Percentiles rank a stretch among this genome's conserved stretches.
Conservation (phyloP, 1,284 basidiomycete genomes). For the Afroboletus lepidellus region DNA sequence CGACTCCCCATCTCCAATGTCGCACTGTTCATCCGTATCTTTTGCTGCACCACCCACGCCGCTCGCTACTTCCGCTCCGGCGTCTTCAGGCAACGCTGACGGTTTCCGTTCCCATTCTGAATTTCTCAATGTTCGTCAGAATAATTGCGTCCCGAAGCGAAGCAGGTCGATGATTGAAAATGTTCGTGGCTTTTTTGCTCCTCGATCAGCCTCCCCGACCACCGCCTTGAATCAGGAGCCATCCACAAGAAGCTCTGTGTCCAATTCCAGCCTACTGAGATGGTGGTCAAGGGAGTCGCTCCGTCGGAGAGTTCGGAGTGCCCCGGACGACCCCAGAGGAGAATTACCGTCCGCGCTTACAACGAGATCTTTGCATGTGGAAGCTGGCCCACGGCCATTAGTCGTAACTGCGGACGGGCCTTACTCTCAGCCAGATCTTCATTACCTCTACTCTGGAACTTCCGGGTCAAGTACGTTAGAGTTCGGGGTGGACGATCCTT, state of each 20-base stretch:
- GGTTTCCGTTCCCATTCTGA: slow-evolving; percentile 31
- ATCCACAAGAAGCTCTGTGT: slow-evolving; percentile 28
- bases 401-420: slow-evolving; percentile 21
- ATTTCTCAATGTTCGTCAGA: slow-evolving; percentile 23
- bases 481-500: slow-evolving; percentile 20
- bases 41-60: slow-evolving; percentile 43
- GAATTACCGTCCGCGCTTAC: slow-evolving; percentile 29
- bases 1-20: slow-evolving; percentile 47
- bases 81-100: slow-evolving; percentile 22
- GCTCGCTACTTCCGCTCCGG: slow-evolving; percentile 22
- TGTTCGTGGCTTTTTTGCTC: slow-evolving; percentile 43
- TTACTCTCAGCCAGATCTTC: slow-evolving; percentile 35
- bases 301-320: slow-evolving; percentile 49
- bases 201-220: slow-evolving; percentile 36
- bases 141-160: slow-evolving; percentile 40
- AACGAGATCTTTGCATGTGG: slow-evolving; percentile 25
- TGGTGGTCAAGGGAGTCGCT: slow-evolving; percentile 49
- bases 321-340: slow-evolving; percentile 40
- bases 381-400: slow-evolving; percentile 7
- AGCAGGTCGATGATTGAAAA: slow-evolving; percentile 51
- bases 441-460: slow-evolving; percentile 23
- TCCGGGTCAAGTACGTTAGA: slow-evolving; percentile 14
- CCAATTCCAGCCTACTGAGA: slow-evolving; percentile 38
- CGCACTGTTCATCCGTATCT: slow-evolving; percentile 47
- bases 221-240: slow-evolving; percentile 27